Evolutionary conservation across 768 basidiomycete genomes (phyloP).

Genomic region (Hortiboletus flavorubellus): DNA sequence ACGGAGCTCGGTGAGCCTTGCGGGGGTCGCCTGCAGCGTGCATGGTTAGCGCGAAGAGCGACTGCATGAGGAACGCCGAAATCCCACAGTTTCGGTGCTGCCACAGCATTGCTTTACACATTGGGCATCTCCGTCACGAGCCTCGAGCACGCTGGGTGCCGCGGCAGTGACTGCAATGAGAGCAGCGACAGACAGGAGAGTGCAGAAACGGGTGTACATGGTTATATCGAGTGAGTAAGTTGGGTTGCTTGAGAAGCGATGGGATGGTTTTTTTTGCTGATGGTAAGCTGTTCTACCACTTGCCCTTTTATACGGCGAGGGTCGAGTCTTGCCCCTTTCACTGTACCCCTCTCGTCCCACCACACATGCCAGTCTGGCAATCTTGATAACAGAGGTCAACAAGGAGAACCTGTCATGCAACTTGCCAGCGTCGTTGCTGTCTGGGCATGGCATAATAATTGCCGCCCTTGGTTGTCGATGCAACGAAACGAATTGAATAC

Average conservation of each 20-base stretch:
- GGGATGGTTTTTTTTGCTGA: neutral
- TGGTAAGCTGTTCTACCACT: neutral
- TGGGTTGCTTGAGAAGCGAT: neutral
- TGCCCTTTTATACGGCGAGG: slow-evolving; percentile 7
- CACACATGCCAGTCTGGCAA: neutral
- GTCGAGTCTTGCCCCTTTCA: neutral
- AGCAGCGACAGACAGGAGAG: slow-evolving; percentile 8
- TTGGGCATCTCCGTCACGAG: neutral
- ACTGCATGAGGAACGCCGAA: too few relatives aligned
- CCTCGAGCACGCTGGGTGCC: slow-evolving; percentile 6
- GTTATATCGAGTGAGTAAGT: neutral
- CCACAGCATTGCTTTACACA: slow-evolving; percentile 15
- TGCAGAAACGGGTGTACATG: slow-evolving; percentile 8
- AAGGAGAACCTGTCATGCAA: neutral
- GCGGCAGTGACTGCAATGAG: slow-evolving; percentile 3
- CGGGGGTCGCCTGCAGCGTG: neutral
- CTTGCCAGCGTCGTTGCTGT: neutral
- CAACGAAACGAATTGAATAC: neutral
- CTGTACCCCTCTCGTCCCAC: neutral
- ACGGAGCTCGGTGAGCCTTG: neutral
- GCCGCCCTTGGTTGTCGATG: too few relatives aligned
- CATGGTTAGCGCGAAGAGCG: neutral
- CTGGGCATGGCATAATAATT: neutral
- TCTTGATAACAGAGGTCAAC: neutral
- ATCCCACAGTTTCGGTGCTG: slow-evolving; percentile 1